These are phyloP conservation scores for Astragalus glycyphyllos DNA, from an alignment of 306 rosid genomes.

Conservation along the genomic window DNA sequence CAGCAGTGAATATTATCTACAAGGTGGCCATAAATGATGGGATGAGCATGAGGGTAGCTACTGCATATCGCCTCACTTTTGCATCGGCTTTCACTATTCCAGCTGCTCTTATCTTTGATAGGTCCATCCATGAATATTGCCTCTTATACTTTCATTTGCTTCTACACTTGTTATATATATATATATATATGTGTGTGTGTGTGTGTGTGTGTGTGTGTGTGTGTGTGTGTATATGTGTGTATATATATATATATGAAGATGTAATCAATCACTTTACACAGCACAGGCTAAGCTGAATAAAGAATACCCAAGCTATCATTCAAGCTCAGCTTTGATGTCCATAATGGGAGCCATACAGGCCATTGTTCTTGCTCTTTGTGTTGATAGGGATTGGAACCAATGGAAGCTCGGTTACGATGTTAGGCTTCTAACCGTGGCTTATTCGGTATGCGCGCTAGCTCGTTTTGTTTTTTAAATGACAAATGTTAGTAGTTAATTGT, in stretches of 20 bases:
- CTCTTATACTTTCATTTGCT: background rate
- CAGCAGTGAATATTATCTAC: constrained; percentile 56
- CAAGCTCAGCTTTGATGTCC: constrained; percentile 50
- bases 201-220: no score
- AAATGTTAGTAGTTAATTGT: no score
- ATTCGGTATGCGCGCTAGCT: constrained; percentile 34
- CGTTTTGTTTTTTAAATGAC: no score
- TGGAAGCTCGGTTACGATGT: constrained; percentile 47
- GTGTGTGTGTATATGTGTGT: no score
- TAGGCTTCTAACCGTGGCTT: constrained; percentile 46
- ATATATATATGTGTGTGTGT: no score
- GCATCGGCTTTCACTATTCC: constrained; percentile 61
- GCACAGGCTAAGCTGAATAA: constrained; percentile 52
- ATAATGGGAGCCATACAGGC: constrained; percentile 27
- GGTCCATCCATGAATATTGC: constrained; percentile 37
- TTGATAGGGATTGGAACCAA: constrained; percentile 44
- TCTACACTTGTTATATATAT: no score
- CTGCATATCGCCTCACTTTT: constrained; percentile 65
- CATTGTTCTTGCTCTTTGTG: constrained; percentile 24
- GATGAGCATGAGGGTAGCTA: constrained; percentile 55
- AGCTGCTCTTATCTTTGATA: constrained; percentile 53
- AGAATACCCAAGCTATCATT: constrained; percentile 46
- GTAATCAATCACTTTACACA: no score
- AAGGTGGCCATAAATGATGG: constrained; percentile 66
- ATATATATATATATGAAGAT: no score